Base-by-base conservation (phyloP, 495 filamentous ascomycete species). In the Penicillium parvum region DNA sequence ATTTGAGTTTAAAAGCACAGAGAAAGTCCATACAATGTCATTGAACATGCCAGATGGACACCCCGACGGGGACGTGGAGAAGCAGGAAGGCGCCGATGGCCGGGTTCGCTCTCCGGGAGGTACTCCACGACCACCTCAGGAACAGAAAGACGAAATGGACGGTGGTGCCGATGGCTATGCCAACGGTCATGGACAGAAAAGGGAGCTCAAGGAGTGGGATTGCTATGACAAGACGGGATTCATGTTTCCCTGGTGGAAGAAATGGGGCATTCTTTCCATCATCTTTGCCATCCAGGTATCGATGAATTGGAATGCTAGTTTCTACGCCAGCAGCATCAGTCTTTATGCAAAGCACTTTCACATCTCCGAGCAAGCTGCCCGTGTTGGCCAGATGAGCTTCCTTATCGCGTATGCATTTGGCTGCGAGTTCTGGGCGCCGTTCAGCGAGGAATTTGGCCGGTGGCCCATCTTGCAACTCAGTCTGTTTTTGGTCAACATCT, bases 221-320 rank as follows among this genome's bases (percentile, higher is more conserved):
- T 78, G 73, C 48, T 80, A 76, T 51, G 73, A 77, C 20, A 75
- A 83, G 47, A 71, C 87, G 1, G 85, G 84, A 22, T 89, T 74
- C 57, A 63, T 55, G 11, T 90, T 76, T 48, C 66, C 83, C 0
- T 48, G 45, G 32, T 75, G 74, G 69, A 90, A 83, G 71, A 90
- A 88, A 64, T 90, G 85, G 85, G 73, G 55, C 41, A 84, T 89
- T 52, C 72, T 90, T 30, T 76, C 74, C 4, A 73, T 88, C 49
- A 82, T 90, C 60, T 88, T 88, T 63, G 59, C 75, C 16, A 81
- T 90, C 9, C 86, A 90, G 53, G 76, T 79, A 12, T 88, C 85
- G 2, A 90, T 90, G 86, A 90, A 90, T 68, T 86, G 87, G 72
- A 90, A 89, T 66, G 82, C 84, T 15, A 80, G 77, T 32, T 72